Evolutionary conservation across 441 rosid species (phyloP), one percentile per base, ranked within the genome.

Genomic region (Lepidium campestre): DNA sequence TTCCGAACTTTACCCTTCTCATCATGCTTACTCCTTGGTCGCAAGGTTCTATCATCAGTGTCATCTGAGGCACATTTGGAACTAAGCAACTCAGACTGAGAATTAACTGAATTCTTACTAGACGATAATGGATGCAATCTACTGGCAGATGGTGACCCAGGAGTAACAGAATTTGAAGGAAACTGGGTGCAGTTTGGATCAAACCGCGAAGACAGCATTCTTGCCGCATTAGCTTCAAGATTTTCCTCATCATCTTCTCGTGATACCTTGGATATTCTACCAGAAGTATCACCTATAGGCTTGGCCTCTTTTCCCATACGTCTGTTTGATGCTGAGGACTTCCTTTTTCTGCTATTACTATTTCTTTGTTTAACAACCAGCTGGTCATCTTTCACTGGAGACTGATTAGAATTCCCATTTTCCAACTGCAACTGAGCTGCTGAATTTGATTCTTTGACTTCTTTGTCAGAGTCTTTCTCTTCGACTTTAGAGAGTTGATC

Each of bases 171-270:
- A 54, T 73, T 86, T 29, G 81, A 78, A 65, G 87, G 80, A 82
- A 86, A 90, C 17, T 87, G 95, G 17, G 95, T 83, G 75, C 85
- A 91, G 76, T 83, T 84, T 7, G 99, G 89, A 77, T 91, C 89
- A 74, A 93, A 93, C 66, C 96, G 87, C 11, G 97, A 91, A 22
- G 95, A 91, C 17, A 93, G 74, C 99, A 93, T 93, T 82, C 80
- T 93, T 45, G 99, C 99, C 32, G 99, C 99, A 79, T 94, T 94
- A 68, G 88, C 92, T 81, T 89, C 99, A 59, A 94, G 97, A 78
- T 94, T 93, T 80, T 91, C 90, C 81, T 85, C 92, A 48, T 88
- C 98, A 36, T 91, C 96, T 41, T 82, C 86, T 27, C 54, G 81
- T 79, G 68, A 64, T 48, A 65, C 80, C 73, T 70, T 79, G 59